Evolutionary conservation across 2,329 filamentous ascomycete genomes (phyloP), one percentile per base, ranked within the genome.

Genomic region (Tolypocladium album): DNA sequence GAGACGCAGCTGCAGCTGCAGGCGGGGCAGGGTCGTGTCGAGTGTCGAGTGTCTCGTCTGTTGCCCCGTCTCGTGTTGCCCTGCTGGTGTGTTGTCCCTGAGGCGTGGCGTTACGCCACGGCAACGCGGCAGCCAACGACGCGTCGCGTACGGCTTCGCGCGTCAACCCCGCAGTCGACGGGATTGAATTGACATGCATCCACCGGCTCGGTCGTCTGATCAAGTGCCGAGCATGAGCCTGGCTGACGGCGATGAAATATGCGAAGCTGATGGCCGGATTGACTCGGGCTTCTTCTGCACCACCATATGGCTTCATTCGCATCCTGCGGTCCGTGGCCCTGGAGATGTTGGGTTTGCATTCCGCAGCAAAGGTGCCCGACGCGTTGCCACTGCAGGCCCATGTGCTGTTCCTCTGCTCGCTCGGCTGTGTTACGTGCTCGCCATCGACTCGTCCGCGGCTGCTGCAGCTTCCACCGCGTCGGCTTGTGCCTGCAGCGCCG

Each of bases 401-500:
- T 36, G 50, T 53, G 50, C 27, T 55, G 50, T 55, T 22, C 2
- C 31, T 55, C 8, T 38, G 50, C 50, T 55, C 50, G 31, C 20
- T 22, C 50, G 31, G 22, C 31, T 55, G 31, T 11, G 31, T 22
- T 55, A 55, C 31, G 50, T 38, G 50, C 50, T 55, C n/a, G 47
- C 55, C 39, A 43, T 55, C 22, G 60, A 63, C 40, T 66, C 71
- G 17, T 73, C 74, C 50, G 76, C 77, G n/a, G 73, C 75, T 42
- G 78, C 69, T 3, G 72, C 71, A 13, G 73, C 79, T 60, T 78
- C 74, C 4, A 74, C 78, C 4, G 75, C 80, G 45, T 85, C 83
- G 17, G 82, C 78, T 56, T 85, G 83, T 24, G 83, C 83, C 64
- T 87, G 84, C 8, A 88, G 71, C 31, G 83, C 76, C 34, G 85